These are phyloP conservation scores for Onygena corvina DNA, from an alignment of 2,329 filamentous ascomycete species.

Conservation along the genomic window DNA sequence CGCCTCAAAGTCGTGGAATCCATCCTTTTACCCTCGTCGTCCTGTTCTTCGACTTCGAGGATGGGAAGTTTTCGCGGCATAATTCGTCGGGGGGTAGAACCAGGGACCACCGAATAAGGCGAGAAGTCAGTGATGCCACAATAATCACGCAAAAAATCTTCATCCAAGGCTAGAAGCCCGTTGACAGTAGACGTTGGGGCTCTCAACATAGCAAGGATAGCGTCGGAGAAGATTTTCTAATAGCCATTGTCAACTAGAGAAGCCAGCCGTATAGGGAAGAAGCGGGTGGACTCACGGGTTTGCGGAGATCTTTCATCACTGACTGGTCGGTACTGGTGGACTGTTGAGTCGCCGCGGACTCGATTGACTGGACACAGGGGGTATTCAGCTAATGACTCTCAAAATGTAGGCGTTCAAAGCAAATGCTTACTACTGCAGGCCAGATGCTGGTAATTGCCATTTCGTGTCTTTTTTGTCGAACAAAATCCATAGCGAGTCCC, in stretches of 20 bases:
- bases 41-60: conserved; percentile 62
- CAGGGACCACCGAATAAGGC: conserved; percentile 57
- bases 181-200: conserved; percentile 53
- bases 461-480: conserved; percentile 48
- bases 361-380: conserved; percentile 7
- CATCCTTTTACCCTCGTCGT: conserved; percentile 61
- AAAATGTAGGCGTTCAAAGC: neutral
- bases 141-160: conserved; percentile 62
- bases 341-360: conserved; percentile 11
- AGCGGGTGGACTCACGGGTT: conserved; percentile 34
- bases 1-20: conserved; percentile 31
- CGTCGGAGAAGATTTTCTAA: conserved; percentile 63
- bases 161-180: conserved; percentile 60
- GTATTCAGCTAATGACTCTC: neutral
- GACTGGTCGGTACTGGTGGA: neutral
- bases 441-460: conserved; percentile 76
- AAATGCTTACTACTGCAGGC: conserved; percentile 57
- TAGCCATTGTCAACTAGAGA: neutral
- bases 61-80: conserved; percentile 62
- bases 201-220: conserved; percentile 58
- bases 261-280: neutral
- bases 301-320: conserved; percentile 49
- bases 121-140: conserved; percentile 57
- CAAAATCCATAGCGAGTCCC: conserved; percentile 70
- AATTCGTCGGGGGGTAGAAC: conserved; percentile 55